Percentiles rank a stretch among this genome's conserved stretches.
Conservation (phyloP, 345 rosid genomes). For the Eucalyptus polyanthemos region DNA sequence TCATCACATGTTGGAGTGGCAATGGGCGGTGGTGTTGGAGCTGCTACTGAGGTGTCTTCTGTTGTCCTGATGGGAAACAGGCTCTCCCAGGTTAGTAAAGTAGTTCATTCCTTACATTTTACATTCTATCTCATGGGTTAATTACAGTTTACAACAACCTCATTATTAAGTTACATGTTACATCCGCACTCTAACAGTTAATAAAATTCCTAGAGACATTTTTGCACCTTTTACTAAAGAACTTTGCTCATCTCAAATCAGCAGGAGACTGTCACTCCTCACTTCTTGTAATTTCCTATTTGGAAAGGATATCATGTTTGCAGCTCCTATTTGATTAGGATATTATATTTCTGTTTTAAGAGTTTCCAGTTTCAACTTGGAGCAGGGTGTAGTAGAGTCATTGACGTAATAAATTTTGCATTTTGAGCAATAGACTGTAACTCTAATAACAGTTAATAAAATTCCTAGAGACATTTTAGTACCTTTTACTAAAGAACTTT, state of each 20-base stretch:
- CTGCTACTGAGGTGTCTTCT: slow-evolving; percentile 95
- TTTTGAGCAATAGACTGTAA: not conserved
- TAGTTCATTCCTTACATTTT: not conserved
- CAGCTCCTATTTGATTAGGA: not conserved
- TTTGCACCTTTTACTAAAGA: not conserved
- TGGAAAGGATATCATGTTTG: not conserved
- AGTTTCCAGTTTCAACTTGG: not conserved
- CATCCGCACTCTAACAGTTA: not conserved
- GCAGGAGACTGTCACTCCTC: not conserved
- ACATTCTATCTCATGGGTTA: not conserved
- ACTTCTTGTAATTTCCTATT: not conserved
- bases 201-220: not conserved
- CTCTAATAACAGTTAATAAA: not conserved
- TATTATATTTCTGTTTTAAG: not conserved
- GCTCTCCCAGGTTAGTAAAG: slow-evolving; percentile 67
- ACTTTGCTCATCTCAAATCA: not conserved
- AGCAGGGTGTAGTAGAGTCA: not conserved
- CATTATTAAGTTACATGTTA: not conserved
- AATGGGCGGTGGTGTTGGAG: slow-evolving; percentile 94
- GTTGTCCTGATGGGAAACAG: slow-evolving; percentile 82
- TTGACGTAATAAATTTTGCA: not conserved
- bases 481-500: not conserved
- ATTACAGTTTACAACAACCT: not conserved
- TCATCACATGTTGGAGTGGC: slow-evolving; percentile 85
- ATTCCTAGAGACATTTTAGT: not conserved